phyloP scores from a whole-genome alignment of 2,329 filamentous ascomycete species.

The Ceratocystis huliohia region DNA sequence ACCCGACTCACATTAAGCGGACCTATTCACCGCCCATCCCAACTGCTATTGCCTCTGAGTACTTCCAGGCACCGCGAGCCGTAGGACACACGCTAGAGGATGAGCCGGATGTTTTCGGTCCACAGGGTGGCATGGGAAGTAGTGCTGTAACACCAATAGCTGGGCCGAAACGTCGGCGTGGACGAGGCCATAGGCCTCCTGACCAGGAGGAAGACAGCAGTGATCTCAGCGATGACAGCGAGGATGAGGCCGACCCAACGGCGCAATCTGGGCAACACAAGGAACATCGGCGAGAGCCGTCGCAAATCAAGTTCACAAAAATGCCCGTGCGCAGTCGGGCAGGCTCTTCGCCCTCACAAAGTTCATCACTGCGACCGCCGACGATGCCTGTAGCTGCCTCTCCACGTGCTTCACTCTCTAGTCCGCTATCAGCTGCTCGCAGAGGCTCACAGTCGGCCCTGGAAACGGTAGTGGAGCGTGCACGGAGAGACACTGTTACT shows the following conservation, averaged over 20 bases:
- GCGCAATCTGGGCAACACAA: conserved; percentile 34
- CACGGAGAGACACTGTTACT: conserved; percentile 62
- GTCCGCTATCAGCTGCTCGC: conserved; percentile 30
- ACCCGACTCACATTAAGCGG: conserved; percentile 62
- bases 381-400: conserved; percentile 34
- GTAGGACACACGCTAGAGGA: conserved; percentile 53
- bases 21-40: conserved; percentile 79
- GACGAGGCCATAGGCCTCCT: conserved; percentile 53
- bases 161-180: conserved; percentile 51
- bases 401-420: conserved; percentile 28
- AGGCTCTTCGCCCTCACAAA: conserved; percentile 74
- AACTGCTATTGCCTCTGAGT: conserved; percentile 68
- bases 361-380: conserved; percentile 47
- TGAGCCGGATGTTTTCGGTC: conserved; percentile 58
- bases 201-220: conserved; percentile 71
- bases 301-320: conserved; percentile 92
- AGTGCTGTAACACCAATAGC: conserved; percentile 57
- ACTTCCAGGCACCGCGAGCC: conserved; percentile 60
- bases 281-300: conserved; percentile 44
- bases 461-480: conserved; percentile 56
- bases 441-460: conserved; percentile 60
- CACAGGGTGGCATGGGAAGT: conserved; percentile 55
- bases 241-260: conserved; percentile 61
- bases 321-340: conserved; percentile 80
- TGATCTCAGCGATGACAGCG: conserved; percentile 72